phyloP scores from a whole-genome alignment of 176 grass and related monocot species.

The Puccinellia tenuiflora region DNA sequence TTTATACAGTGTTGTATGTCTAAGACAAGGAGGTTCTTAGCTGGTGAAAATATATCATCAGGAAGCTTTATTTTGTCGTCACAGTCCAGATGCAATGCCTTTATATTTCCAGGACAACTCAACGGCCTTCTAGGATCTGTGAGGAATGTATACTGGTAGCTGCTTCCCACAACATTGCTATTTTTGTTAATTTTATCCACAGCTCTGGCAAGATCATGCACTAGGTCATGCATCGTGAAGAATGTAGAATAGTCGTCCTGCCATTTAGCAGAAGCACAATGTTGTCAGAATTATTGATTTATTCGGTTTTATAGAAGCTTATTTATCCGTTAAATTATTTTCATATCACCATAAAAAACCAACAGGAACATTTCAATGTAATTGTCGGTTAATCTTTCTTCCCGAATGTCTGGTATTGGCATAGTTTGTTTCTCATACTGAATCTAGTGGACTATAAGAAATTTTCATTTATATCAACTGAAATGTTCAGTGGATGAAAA shows the following conservation, averaged over 20 bases:
- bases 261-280: not conserved
- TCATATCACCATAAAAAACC: too few species aligned
- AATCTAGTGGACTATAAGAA: too few species aligned
- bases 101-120: not conserved
- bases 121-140: not conserved
- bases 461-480: too few species aligned
- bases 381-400: too few species aligned
- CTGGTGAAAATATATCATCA: not conserved
- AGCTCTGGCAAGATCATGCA: conserved; percentile 13
- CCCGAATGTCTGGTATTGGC: too few species aligned
- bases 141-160: not conserved
- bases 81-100: not conserved
- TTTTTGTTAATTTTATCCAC: not conserved
- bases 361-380: too few species aligned
- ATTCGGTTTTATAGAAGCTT: not conserved
- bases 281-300: not conserved
- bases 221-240: conserved; percentile 33
- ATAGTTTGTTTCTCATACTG: too few species aligned
- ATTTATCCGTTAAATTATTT: too few species aligned
- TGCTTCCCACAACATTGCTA: not conserved
- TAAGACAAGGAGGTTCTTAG: not conserved
- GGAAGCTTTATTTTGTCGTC: not conserved
- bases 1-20: not conserved
- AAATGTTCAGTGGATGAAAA: too few species aligned
- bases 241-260: not conserved